Evolutionary conservation across 768 basidiomycete species (phyloP), one percentile per base, ranked within the genome.

Genomic region (Boletus huronensis): DNA sequence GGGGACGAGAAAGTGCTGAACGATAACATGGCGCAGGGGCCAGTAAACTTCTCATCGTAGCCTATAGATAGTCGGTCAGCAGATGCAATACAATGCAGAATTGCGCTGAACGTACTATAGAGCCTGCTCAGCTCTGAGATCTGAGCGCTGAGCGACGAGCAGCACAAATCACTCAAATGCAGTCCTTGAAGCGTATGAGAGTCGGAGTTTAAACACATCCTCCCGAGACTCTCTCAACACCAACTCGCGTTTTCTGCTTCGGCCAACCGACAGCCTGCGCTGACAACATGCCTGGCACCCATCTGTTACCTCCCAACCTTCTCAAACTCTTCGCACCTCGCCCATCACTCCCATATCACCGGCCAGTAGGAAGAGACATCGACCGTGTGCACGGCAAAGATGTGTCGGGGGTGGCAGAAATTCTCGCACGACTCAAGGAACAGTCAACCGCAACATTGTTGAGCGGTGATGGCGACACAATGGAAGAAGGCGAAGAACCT

Each of bases 291-390:
- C 79, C 78, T 10, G 89, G 88, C 45, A 93, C 92, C 4, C 91
- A 95, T 74, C 79, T 95, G 23, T 82, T 99, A 23, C 96, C 96
- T 4, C 93, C 93, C 3, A 97, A 98, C 73, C 83, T 99, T 49
- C 85, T 98, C 71, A 94, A 96, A 70, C 87, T 98, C 61, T 99
- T 98, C 70, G 88, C 93, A 0, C 94, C 97, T 5, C 85, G 97
- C 7, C 93, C 96, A 1, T 90, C 88, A 3, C 81, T 98, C 4
- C 88, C 89, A 1, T 98, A 93, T 68, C 65, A 85, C 29, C 86
- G 93, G 9, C 94, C 96, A 0, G 78, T 92, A 32, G 93, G 90
- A 68, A 85, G 76, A 62, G 92, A 97, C 67, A 84, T 90, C 35
- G 82, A 90, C 72, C 83, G 84, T 31, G 79, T 93, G 54, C 79